Evolutionary conservation across 2,329 filamentous ascomycete species (phyloP).

Genomic region (Calonectria hawksworthii): DNA sequence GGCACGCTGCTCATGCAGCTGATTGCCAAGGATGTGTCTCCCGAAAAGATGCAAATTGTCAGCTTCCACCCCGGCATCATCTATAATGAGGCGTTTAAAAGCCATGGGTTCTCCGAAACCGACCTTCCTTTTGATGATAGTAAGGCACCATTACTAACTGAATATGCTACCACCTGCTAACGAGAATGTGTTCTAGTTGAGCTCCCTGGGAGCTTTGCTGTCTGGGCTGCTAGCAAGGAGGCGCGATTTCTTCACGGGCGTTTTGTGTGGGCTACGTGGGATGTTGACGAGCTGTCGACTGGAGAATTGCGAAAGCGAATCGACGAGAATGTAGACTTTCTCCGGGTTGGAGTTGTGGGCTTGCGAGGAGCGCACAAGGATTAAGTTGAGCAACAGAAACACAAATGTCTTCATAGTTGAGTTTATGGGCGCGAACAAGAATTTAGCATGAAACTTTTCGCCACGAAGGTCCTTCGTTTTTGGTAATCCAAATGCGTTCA

Average conservation of each 20-base stretch:
- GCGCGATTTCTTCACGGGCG: constrained; percentile 60
- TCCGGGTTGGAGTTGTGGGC: not conserved
- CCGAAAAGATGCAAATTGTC: constrained; percentile 45
- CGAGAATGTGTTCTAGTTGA: constrained; percentile 24
- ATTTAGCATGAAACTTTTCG: not conserved
- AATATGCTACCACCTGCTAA: not conserved
- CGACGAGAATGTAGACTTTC: constrained; percentile 11
- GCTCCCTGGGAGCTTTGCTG: constrained; percentile 55
- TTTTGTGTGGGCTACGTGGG: constrained; percentile 64
- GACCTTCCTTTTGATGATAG: constrained; percentile 7
- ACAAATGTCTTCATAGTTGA: not conserved
- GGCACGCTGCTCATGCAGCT: constrained; percentile 53
- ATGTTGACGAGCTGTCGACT: constrained; percentile 61
- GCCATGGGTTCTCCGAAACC: constrained; percentile 1
- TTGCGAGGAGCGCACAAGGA: not conserved
- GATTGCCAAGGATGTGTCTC: constrained; percentile 52
- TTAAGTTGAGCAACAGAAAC: not conserved
- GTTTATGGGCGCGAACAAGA: not conserved
- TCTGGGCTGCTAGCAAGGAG: constrained; percentile 60
- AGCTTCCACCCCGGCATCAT: constrained; percentile 33
- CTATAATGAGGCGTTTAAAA: not conserved
- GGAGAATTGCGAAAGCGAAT: constrained; percentile 20
- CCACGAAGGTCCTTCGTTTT: not conserved
- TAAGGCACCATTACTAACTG: not conserved
- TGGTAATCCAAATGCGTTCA: not conserved